Evolutionary conservation across 2,329 filamentous ascomycete species (phyloP), one percentile per base, ranked within the genome.

Genomic region (Penicillium sp.): DNA sequence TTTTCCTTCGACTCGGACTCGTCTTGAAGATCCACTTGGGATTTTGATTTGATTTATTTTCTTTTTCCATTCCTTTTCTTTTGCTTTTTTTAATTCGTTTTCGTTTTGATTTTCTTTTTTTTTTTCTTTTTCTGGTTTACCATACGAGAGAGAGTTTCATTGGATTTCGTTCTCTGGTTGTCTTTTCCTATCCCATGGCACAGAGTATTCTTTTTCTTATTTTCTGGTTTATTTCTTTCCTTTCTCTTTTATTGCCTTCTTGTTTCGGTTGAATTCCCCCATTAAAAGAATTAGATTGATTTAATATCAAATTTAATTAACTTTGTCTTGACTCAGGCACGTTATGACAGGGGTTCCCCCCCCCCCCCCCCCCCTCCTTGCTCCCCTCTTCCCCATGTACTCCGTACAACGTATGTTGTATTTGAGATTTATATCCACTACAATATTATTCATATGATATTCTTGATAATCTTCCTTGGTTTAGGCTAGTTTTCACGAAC

Each of bases 261-360:
- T 29, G 27, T 29, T 29, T 29, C 27, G 5, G 27, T 29, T 29
- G 27, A 29, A 29, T 5, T 9, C 9, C 27, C n/a, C n/a, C n/a
- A n/a, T n/a, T n/a, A n/a, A n/a, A n/a, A n/a, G n/a, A n/a, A n/a
- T n/a, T n/a, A n/a, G n/a, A n/a, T n/a, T n/a, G 23, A 23, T 23
- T 23, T 23, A 23, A 23, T 23, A 23, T 23, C 5, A 23, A 23
- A 3, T 23, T 3, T 53, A 49, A 60, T 60, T 59, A 52, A 51
- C 50, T 61, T 61, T 55, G 56, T 56, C 58, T 51, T 60, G 59
- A 61, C 57, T 63, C 62, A 63, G 62, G 61, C 57, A 61, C 46
- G 30, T 35, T 49, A 51, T 60, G 53, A 54, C 48, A 56, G 52
- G 48, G 55, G 44, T 36, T 43, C 11, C 34, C 26, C 41, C n/a